Conservation (phyloP, 140 eudicot genomes). For the Anethum foeniculum region DNA sequence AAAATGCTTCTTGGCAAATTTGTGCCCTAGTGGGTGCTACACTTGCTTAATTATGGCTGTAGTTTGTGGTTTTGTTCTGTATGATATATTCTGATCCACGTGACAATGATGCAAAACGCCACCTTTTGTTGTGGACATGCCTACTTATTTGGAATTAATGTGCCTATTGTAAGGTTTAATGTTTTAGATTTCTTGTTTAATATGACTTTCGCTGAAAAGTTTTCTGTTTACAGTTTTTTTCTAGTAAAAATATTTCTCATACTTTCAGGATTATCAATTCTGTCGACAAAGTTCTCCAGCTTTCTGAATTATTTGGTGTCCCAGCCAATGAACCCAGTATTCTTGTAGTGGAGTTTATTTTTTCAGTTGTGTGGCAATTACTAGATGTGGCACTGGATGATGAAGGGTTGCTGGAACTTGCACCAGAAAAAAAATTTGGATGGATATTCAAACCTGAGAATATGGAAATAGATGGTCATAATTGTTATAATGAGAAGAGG, state of each 20-base stretch:
- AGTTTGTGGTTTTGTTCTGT: background rate
- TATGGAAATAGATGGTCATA: constrained; percentile 56
- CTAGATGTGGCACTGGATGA: constrained; percentile 81
- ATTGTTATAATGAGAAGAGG: constrained; percentile 34
- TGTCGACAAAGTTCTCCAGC: constrained; percentile 53
- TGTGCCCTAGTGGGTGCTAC: background rate
- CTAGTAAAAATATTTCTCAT: constrained; percentile 13
- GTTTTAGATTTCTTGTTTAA: background rate
- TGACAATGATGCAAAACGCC: background rate
- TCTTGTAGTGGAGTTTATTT: constrained; percentile 48
- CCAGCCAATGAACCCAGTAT: constrained; percentile 50
- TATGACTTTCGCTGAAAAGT: background rate
- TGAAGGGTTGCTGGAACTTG: constrained; percentile 75
- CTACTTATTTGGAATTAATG: background rate
- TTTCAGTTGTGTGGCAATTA: constrained; percentile 76
- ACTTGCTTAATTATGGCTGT: background rate
- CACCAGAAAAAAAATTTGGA: constrained; percentile 37
- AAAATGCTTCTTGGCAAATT: too few relatives aligned
- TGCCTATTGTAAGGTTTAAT: background rate
- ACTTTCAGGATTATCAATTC: constrained; percentile 65
- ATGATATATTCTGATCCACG: background rate
- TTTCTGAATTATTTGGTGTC: constrained; percentile 57
- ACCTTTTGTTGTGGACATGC: background rate
- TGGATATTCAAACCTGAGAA: constrained; percentile 54
- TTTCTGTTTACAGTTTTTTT: background rate